Base-by-base conservation (phyloP, 192 early-diverging fungal genomes). In the Entrophospora sp. region DNA sequence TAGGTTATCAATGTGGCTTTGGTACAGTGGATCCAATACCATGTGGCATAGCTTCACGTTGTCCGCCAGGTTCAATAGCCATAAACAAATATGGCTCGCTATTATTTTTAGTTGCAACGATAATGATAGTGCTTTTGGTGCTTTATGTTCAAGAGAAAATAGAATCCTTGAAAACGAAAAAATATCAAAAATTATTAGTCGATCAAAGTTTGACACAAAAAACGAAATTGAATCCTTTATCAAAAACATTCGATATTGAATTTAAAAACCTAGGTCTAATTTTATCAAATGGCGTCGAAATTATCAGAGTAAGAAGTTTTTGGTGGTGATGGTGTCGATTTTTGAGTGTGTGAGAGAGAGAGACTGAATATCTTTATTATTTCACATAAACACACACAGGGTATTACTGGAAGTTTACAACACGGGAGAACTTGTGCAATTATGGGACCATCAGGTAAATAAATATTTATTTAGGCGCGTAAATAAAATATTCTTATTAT, bases 341-440 rank as follows among this genome's bases (percentile, higher is more conserved):
- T n/a, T n/a, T n/a, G n/a, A n/a, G n/a, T n/a, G n/a, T n/a, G n/a
- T n/a, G n/a, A n/a, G n/a, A n/a, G n/a, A n/a, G n/a, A n/a, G n/a
- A n/a, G n/a, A n/a, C n/a, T n/a, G n/a, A n/a, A 5, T 30, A 25
- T 22, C 20, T 46, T 58, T 14, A 31, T 24, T 22, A 7, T 13
- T 9, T 13, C 13, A 12, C 0, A 35, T 12, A 43, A 14, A 40
- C 16, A 55, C 12, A 1, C 4, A 35, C 13, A 53, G 74, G 65
- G 79, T 30, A 83, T 89, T 9, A 80, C 79, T 1, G 88, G 88
- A 20, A 49, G 48, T 4, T 69, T 90, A 18, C 55, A 67, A n/a
- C 58, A 71, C 13, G 81, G 82, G 7, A 71, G 83, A 28, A 73
- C 79, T 6, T 87, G 83, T 20, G 84, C 85, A 16, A 79, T 81